phyloP scores from a whole-genome alignment of 768 basidiomycete genomes.

The Pisolithus sp. region DNA sequence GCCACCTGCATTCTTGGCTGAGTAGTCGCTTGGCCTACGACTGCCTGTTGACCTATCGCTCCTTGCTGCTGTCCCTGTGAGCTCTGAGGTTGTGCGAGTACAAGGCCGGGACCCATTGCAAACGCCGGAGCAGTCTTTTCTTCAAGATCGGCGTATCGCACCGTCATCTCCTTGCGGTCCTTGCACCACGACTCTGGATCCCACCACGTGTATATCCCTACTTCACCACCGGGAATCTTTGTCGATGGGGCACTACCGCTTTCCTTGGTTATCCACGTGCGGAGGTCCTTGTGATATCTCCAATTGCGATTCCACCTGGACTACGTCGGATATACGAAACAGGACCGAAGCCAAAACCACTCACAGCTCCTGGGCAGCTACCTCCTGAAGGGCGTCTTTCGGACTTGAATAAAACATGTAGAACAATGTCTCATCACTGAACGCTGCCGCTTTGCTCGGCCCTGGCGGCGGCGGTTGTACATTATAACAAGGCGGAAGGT shows the following conservation, averaged over 20 bases:
- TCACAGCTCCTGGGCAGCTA: conserved; percentile 92
- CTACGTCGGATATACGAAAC: not conserved
- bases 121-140: conserved; percentile 67
- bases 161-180: conserved; percentile 72
- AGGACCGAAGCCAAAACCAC: conserved; percentile 29
- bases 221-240: conserved; percentile 76
- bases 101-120: conserved; percentile 42
- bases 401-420: conserved; percentile 98
- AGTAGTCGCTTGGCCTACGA: conserved; percentile 17
- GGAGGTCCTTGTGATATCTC: conserved; percentile 92
- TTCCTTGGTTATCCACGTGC: conserved; percentile 82
- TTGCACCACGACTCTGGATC: conserved; percentile 76
- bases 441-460: conserved; percentile 70
- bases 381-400: conserved; percentile 86
- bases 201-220: conserved; percentile 88
- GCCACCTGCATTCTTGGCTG: conserved; percentile 32
- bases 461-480: conserved; percentile 85
- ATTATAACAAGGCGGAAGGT: conserved; percentile 87
- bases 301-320: conserved; percentile 87
- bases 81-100: conserved; percentile 31
- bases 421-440: conserved; percentile 95
- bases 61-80: conserved; percentile 35
- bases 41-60: conserved; percentile 22
- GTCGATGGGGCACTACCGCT: conserved; percentile 67
- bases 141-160: conserved; percentile 67